Conservation (phyloP, 1,284 basidiomycete species). For the Crepidotus sp. region DNA sequence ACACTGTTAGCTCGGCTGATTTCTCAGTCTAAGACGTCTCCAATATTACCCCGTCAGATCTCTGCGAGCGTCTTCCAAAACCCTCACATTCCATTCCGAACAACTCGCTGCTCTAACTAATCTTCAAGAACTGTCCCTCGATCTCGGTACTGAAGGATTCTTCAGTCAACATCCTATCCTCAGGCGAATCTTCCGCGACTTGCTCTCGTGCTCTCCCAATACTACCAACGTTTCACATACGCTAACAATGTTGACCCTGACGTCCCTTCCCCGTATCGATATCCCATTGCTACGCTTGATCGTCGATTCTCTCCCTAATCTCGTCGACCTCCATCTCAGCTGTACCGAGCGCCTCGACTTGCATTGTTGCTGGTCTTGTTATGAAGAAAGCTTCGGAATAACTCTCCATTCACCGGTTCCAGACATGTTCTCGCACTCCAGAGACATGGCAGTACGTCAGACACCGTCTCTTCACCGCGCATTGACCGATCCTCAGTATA, state of each 20-base stretch:
- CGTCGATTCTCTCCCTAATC: constrained; percentile 34
- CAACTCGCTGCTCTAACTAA: constrained; percentile 21
- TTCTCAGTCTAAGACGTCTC: constrained; percentile 4
- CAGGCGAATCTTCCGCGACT: constrained; percentile 21
- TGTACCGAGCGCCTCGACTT: constrained; percentile 47
- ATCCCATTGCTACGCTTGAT: constrained; percentile 37
- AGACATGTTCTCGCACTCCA: constrained; percentile 33
- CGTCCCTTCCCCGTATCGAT: constrained; percentile 47
- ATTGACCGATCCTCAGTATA: constrained; percentile 10
- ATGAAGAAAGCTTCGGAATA: constrained; percentile 47
- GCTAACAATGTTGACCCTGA: constrained; percentile 39
- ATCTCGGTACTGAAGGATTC: constrained; percentile 31
- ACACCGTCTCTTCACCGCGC: constrained; percentile 5
- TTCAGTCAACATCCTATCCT: constrained; percentile 29
- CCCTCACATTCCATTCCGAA: constrained; percentile 21
- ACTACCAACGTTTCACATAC: constrained; percentile 15
- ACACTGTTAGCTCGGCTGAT: not conserved
- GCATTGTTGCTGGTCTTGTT: constrained; percentile 60
- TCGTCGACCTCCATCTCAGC: constrained; percentile 43
- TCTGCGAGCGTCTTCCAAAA: constrained; percentile 18
- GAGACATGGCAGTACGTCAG: constrained; percentile 42
- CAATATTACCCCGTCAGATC: constrained; percentile 23
- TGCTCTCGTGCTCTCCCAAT: not conserved
- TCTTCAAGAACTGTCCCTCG: constrained; percentile 29
- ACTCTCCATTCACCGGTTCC: constrained; percentile 57